These are phyloP conservation scores for Lodderomyces oxycetoniae DNA, from an alignment of 1,139 yeast species.

Conservation along the genomic window DNA sequence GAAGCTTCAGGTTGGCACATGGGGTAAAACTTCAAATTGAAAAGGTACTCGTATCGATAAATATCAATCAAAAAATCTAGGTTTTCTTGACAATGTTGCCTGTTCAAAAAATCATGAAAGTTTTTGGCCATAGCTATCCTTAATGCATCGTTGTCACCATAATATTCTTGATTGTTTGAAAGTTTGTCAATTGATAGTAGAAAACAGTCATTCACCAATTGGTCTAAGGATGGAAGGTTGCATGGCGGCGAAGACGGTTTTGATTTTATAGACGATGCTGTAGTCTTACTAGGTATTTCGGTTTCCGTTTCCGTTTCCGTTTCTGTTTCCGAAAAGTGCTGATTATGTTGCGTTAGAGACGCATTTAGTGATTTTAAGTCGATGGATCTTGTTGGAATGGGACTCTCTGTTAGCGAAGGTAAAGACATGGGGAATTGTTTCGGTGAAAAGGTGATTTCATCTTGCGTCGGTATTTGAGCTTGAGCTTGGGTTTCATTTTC, in stretches of 20 bases:
- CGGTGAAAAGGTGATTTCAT: too few relatives aligned
- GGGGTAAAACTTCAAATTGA: slow-evolving; percentile 15
- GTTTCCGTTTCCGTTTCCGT: background rate
- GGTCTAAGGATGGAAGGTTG: slow-evolving; percentile 20
- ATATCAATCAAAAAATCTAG: slow-evolving; percentile 42
- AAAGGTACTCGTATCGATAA: slow-evolving; percentile 39
- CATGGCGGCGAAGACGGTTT: background rate
- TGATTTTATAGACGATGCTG: background rate
- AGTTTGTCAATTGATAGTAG: slow-evolving; percentile 19
- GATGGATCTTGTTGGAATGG: slow-evolving; percentile 1
- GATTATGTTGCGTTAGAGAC: background rate
- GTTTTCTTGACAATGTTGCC: slow-evolving; percentile 44
- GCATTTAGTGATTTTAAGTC: background rate
- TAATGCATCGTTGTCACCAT: slow-evolving; percentile 9
- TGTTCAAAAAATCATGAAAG: slow-evolving; percentile 19
- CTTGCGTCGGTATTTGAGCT: too few relatives aligned
- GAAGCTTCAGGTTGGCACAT: background rate
- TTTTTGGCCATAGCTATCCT: slow-evolving; percentile 16
- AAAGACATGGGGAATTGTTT: background rate
- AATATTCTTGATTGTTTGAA: background rate
- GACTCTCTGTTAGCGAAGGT: background rate
- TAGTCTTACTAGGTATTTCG: background rate
- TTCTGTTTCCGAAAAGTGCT: background rate
- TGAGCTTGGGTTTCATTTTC: too few relatives aligned
- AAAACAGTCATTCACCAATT: slow-evolving; percentile 25